Evolutionary conservation across 1,284 basidiomycete species (phyloP).

Genomic region (Chondrostereum purpureum): DNA sequence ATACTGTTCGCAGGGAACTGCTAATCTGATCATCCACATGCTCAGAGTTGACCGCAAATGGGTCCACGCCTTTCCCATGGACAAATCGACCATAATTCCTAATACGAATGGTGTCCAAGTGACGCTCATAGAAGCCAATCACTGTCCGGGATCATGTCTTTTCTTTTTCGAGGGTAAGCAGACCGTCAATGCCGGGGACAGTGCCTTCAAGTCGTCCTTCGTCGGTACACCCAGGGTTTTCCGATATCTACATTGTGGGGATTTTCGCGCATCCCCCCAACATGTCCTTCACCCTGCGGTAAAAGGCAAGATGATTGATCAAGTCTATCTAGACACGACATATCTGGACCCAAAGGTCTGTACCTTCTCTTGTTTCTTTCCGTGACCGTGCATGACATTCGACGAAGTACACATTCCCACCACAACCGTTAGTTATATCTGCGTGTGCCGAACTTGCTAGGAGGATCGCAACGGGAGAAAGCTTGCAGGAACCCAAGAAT

Average conservation of each 20-base stretch:
- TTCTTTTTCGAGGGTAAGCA: conserved; percentile 93
- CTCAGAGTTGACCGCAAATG: conserved; percentile 82
- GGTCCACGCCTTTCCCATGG: conserved; percentile 82
- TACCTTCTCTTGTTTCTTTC: conserved; percentile 1
- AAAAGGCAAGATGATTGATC: conserved; percentile 74
- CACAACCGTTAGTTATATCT: conserved; percentile 86
- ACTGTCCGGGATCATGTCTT: conserved; percentile 91
- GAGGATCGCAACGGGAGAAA: conserved; percentile 43
- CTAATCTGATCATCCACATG: conserved; percentile 87
- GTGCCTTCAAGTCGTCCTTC: conserved; percentile 60
- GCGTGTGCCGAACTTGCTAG: conserved; percentile 85
- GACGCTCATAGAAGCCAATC: conserved; percentile 95
- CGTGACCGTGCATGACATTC: conserved; percentile 2
- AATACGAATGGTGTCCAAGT: conserved; percentile 83
- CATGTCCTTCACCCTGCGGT: conserved; percentile 81
- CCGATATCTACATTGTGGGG: conserved; percentile 94
- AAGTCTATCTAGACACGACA: conserved; percentile 93
- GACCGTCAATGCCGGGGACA: conserved; percentile 83
- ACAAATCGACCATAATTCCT: conserved; percentile 70
- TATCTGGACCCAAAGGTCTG: conserved; percentile 85
- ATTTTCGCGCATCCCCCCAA: conserved; percentile 83
- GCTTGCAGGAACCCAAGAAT: conserved; percentile 17
- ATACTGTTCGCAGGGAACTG: conserved; percentile 90
- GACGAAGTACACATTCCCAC: conserved; percentile 84
- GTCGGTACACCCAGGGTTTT: conserved; percentile 69